Conservation (phyloP, 139 green algal genomes). For the Coelastrella sp. region DNA sequence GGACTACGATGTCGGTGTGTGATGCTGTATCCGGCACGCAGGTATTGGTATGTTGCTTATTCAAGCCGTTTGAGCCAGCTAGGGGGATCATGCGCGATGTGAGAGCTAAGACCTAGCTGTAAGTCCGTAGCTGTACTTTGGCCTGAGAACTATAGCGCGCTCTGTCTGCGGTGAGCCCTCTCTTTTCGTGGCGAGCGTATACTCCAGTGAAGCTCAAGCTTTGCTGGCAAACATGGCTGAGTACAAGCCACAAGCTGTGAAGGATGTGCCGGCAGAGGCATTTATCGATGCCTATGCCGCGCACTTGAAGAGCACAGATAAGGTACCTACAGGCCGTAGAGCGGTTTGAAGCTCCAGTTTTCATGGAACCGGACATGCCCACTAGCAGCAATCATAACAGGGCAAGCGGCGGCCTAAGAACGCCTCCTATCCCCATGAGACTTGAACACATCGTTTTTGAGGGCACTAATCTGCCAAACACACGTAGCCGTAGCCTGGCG, state of each 20-base stretch:
- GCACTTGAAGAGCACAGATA: slow-evolving; percentile 97
- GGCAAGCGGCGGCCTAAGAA: not conserved
- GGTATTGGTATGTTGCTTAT: no score
- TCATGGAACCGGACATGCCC: not conserved
- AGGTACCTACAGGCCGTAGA: slow-evolving; percentile 71
- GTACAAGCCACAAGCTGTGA: slow-evolving; percentile 76
- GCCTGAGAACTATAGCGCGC: not conserved
- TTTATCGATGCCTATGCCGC: slow-evolving; percentile 97
- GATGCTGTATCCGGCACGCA: no score
- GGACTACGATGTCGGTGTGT: no score
- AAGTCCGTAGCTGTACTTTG: not conserved
- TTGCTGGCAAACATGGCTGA: slow-evolving; percentile 58
- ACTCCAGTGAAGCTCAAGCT: not conserved
- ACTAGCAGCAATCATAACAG: slow-evolving; percentile 8
- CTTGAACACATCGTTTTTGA: not conserved
- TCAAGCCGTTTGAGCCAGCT: no score
- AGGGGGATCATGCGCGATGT: not conserved
- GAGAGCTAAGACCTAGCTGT: not conserved
- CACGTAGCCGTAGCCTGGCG: not conserved
- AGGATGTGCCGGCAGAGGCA: slow-evolving; percentile 82
- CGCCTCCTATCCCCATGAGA: not conserved
- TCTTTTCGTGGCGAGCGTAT: not conserved
- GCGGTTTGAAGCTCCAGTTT: not conserved
- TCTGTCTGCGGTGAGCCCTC: not conserved
- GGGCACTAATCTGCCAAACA: not conserved